Base-by-base conservation (phyloP, 495 filamentous ascomycete species). In the Lentithecium fluviatile region DNA sequence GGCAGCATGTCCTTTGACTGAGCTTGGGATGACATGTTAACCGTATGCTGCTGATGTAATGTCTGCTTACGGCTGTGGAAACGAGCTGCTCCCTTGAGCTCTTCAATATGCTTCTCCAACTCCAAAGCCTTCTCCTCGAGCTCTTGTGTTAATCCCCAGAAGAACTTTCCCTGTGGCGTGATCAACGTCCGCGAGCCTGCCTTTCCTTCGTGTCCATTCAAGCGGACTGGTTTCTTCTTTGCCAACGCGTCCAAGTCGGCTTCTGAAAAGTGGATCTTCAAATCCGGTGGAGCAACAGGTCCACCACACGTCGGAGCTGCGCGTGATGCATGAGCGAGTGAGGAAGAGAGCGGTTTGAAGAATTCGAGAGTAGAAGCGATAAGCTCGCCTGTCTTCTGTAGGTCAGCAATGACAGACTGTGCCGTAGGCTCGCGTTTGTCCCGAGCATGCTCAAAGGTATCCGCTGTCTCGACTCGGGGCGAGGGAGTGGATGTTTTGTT, bases 91-190 rank as follows among this genome's bases (percentile, higher is more conserved):
- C 60, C 60, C 24, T 60, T 60, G 6, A 56, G 21, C 23, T 64
- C 60, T 43, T 56, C 56, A 47, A 88, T 75, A 49, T 74, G 78
- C 58, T 82, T 79, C 72, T 96, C 89, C 0, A 95, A 79, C 52
- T 83, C 78, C 13, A 97, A 75, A 58, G 89, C 93, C 8, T 86
- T 82, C 21, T 87, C 79, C 60, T 95, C 90, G 68, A 95, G 88
- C 26, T 88, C 86, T 13, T 79, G 69, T 11, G 81, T 86, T 20
- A 98, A 76, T 61, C 90, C 89, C 37, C 84, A 83, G 25, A 97
- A 78, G 53, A 88, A 86, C 55, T 86, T 83, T 3, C 91, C 90
- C 56, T 87, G 85, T 2, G 91, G 89, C 0, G 88, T 91, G 51
- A 94, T 84, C 46, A 94, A 75, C 52, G 84, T 81, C 24, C 81